A percentile compares a stretch with the other conserved stretches of the same genome.
Conservation (phyloP, 495 filamentous ascomycete species). For the Talaromyces thailandensis region DNA sequence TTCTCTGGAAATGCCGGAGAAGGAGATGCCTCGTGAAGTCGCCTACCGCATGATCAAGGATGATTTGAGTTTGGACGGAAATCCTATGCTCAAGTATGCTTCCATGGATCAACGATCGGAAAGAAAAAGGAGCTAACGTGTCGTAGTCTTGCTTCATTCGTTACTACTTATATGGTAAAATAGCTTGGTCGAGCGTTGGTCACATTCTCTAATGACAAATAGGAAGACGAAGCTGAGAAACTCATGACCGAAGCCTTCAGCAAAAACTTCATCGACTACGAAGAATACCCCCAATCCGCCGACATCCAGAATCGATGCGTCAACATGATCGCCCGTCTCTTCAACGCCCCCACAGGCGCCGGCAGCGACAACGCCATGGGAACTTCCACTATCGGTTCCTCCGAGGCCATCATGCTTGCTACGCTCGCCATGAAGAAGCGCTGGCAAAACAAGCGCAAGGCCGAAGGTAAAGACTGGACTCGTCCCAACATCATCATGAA, state of each 20-base stretch:
- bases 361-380: slow-evolving; percentile 56
- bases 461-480: slow-evolving; percentile 63
- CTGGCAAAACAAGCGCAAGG: slow-evolving; percentile 79
- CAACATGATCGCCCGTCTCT: slow-evolving; percentile 85
- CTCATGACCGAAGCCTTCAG: slow-evolving; percentile 81
- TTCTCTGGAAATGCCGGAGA: slow-evolving; percentile 79
- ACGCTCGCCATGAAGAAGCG: slow-evolving; percentile 92
- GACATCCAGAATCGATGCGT: slow-evolving; percentile 91
- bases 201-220: slow-evolving; percentile 1
- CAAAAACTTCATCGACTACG: slow-evolving; percentile 94
- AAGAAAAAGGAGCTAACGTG: slow-evolving; percentile 4
- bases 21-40: slow-evolving; percentile 80
- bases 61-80: slow-evolving; percentile 82
- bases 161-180: slow-evolving; percentile 77
- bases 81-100: slow-evolving; percentile 73
- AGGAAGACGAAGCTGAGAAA: slow-evolving; percentile 86
- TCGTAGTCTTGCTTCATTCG: slow-evolving; percentile 62
- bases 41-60: slow-evolving; percentile 95
- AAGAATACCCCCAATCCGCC: slow-evolving; percentile 81
- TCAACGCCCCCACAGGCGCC: slow-evolving; percentile 54
- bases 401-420: slow-evolving; percentile 84
- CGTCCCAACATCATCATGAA: slow-evolving; percentile 88
- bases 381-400: slow-evolving; percentile 77
- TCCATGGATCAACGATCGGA: slow-evolving; percentile 1
- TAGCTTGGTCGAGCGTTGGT: not conserved